Percentiles rank a stretch among this genome's conserved stretches.
Evolutionary conservation across 768 basidiomycete species (phyloP).

Genomic region (Lentinula sp.): DNA sequence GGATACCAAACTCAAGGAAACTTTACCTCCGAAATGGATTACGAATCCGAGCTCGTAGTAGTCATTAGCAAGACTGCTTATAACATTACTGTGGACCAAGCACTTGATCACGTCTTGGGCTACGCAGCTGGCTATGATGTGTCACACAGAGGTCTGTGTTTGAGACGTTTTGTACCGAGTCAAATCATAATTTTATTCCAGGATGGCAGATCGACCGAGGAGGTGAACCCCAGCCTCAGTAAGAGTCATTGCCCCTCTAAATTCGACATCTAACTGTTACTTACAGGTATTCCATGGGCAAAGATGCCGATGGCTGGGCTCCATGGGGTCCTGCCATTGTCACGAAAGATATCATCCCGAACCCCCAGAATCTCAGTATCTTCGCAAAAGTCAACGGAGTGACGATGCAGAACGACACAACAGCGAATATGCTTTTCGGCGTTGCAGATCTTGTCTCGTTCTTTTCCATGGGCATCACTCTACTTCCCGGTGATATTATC

Average conservation of each 20-base stretch:
- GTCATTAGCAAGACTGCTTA: conserved; percentile 35
- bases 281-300: conserved; percentile 23
- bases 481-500: conserved; percentile 35
- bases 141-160: conserved; percentile 28
- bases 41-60: conserved; percentile 35
- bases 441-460: conserved; percentile 33
- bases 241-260: neutral
- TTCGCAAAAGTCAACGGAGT: conserved; percentile 37
- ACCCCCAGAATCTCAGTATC: conserved; percentile 32
- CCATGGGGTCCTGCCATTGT: conserved; percentile 35
- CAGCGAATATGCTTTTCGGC: conserved; percentile 35
- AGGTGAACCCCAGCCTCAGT: conserved; percentile 34
- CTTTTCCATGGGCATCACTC: conserved; percentile 38
- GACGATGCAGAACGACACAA: conserved; percentile 31
- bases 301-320: conserved; percentile 36
- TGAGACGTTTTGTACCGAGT: neutral
- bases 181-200: neutral
- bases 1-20: conserved; percentile 34
- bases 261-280: neutral
- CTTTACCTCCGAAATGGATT: conserved; percentile 35
- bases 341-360: conserved; percentile 27
- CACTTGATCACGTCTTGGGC: conserved; percentile 34
- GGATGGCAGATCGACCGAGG: conserved; percentile 37
- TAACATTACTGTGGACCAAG: conserved; percentile 35
- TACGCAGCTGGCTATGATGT: conserved; percentile 35